Evolutionary conservation across 2,329 filamentous ascomycete species (phyloP), one percentile per base, ranked within the genome.

Genomic region (Hymenotorrendiella dingleyae): DNA sequence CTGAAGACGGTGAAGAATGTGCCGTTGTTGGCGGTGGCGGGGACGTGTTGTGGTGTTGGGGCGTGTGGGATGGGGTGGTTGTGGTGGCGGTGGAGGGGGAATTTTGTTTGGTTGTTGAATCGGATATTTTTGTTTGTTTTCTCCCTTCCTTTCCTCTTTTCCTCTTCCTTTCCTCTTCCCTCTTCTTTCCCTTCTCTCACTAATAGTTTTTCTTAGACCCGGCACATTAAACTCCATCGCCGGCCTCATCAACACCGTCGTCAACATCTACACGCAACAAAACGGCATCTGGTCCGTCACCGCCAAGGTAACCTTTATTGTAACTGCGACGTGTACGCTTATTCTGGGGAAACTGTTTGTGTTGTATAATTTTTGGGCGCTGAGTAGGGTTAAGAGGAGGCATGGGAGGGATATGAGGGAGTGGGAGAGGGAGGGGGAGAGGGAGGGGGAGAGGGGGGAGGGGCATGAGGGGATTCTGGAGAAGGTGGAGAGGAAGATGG

Each of bases 91-190:
- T 48, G 48, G 26, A 41, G 45, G 8, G 9, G 26, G 2, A 58
- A 61, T 28, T 56, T 51, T 27, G 48, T 60, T 11, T 61, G 57
- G 58, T 27, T 58, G 2, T 26, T 55, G 1, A 56, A 57, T 26
- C 41, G 45, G 4, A 56, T 60, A 20, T 58, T 59, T 32, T 17
- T 60, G 12, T n/a, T n/a, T n/a, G n/a, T n/a, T n/a, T n/a, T n/a
- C n/a, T n/a, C n/a, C n/a, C n/a, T n/a, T n/a, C n/a, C n/a, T n/a
- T n/a, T n/a, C n/a, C n/a, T n/a, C n/a, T n/a, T n/a, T n/a, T n/a
- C n/a, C n/a, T n/a, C n/a, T n/a, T n/a, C n/a, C n/a, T n/a, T n/a
- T n/a, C n/a, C n/a, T n/a, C n/a, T n/a, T n/a, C n/a, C n/a, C n/a
- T n/a, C n/a, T n/a, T n/a, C n/a, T n/a, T n/a, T n/a, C n/a, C n/a